phyloP scores from a whole-genome alignment of 2,329 filamentous ascomycete species.

The Aspergillus pseudotamarii region DNA sequence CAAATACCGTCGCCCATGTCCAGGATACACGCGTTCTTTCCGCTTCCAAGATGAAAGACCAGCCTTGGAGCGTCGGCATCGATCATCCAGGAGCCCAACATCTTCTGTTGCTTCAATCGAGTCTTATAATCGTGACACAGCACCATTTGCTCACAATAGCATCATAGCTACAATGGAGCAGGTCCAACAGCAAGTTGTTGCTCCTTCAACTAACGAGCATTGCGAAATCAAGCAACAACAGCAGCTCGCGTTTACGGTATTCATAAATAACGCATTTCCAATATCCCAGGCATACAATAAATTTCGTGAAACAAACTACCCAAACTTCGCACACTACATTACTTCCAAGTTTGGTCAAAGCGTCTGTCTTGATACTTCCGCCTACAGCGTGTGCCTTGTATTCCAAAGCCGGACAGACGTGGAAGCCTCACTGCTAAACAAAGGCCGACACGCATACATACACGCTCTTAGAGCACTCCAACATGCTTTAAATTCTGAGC shows the following conservation, averaged over 20 bases:
- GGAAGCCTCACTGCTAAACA: conserved; percentile 18
- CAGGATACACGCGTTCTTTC: conserved; percentile 37
- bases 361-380: conserved; percentile 28
- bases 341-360: conserved; percentile 26
- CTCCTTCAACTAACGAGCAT: neutral
- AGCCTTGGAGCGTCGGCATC: conserved; percentile 35
- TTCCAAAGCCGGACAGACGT: conserved; percentile 24
- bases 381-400: conserved; percentile 31
- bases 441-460: conserved; percentile 35
- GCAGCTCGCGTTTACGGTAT: conserved; percentile 27
- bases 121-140: conserved; percentile 6
- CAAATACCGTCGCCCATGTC: conserved; percentile 40
- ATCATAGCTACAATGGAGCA: conserved; percentile 30
- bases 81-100: conserved; percentile 3
- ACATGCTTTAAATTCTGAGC: conserved; percentile 20
- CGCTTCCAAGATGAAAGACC: conserved; percentile 44
- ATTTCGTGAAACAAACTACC: conserved; percentile 26
- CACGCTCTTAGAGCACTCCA: conserved; percentile 34
- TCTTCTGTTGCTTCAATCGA: neutral
- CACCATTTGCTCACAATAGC: conserved; percentile 24
- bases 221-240: conserved; percentile 16
- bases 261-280: conserved; percentile 31
- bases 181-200: no score
- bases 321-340: conserved; percentile 28
- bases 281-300: conserved; percentile 32